Conservation (phyloP, 2,329 filamentous ascomycete species). For the Lecanicillium sp. region DNA sequence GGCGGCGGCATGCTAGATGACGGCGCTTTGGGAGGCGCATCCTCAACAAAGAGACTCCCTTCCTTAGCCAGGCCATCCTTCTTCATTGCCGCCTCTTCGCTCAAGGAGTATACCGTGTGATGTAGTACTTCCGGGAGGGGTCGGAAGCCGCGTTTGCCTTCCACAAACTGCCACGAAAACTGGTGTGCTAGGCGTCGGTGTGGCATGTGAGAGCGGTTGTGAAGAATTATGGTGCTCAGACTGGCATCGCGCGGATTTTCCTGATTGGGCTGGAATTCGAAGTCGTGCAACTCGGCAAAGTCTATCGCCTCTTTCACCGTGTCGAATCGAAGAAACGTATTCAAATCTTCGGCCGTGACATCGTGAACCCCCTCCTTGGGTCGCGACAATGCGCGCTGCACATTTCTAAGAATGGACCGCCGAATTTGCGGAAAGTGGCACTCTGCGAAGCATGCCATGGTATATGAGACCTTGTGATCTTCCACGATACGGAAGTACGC, state of each 20-base stretch:
- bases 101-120: conserved; percentile 43
- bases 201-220: conserved; percentile 37
- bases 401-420: conserved; percentile 49
- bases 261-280: conserved; percentile 41
- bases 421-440: conserved; percentile 59
- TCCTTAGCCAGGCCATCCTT: conserved; percentile 17
- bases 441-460: conserved; percentile 64
- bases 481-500: conserved; percentile 57
- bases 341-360: conserved; percentile 50
- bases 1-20: conserved; percentile 2
- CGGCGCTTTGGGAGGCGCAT: neutral
- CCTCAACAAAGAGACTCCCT: conserved; percentile 25
- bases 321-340: conserved; percentile 59
- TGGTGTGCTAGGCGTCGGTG: conserved; percentile 48
- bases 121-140: conserved; percentile 52
- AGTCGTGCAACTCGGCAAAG: conserved; percentile 54
- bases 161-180: conserved; percentile 52
- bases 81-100: conserved; percentile 27
- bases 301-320: conserved; percentile 58
- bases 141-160: conserved; percentile 50
- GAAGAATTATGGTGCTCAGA: conserved; percentile 38
- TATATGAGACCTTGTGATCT: conserved; percentile 54
- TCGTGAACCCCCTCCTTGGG: conserved; percentile 54
- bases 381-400: conserved; percentile 50
- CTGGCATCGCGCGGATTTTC: conserved; percentile 30